phyloP scores from a whole-genome alignment of 2,329 filamentous ascomycete genomes.

The Apiospora marii region DNA sequence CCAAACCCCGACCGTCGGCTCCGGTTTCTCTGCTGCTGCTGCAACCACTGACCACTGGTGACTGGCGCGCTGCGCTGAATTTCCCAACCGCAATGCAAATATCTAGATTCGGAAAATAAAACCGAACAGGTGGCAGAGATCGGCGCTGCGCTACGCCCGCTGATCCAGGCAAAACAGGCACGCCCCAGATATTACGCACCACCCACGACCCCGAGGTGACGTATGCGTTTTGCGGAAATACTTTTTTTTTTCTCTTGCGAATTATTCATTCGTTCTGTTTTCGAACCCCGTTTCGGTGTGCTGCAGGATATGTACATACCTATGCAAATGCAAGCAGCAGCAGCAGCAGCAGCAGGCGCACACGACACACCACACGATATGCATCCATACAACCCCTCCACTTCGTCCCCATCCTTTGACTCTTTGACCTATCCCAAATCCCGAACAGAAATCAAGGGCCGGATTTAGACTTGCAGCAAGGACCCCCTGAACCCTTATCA shows the following conservation, averaged over 20 bases:
- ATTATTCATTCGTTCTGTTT: background rate
- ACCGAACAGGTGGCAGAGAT: constrained; percentile 21
- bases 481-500: background rate
- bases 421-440: background rate
- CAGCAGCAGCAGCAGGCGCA: too few relatives aligned
- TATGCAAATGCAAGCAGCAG: background rate
- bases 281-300: background rate
- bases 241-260: background rate
- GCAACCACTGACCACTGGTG: too few relatives aligned
- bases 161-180: constrained; percentile 15
- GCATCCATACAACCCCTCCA: too few relatives aligned
- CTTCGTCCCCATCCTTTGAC: background rate
- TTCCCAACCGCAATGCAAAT: constrained; percentile 15
- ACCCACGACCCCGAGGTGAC: background rate
- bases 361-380: too few relatives aligned
- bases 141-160: background rate
- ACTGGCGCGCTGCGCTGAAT: background rate
- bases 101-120: constrained; percentile 22
- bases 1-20: background rate
- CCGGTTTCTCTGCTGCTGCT: background rate
- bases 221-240: background rate
- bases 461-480: background rate
- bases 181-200: constrained; percentile 15
- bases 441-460: too few relatives aligned
- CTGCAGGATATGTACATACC: background rate